Evolutionary conservation across 345 rosid genomes (phyloP).

Genomic region (Gossypium longicalyx): DNA sequence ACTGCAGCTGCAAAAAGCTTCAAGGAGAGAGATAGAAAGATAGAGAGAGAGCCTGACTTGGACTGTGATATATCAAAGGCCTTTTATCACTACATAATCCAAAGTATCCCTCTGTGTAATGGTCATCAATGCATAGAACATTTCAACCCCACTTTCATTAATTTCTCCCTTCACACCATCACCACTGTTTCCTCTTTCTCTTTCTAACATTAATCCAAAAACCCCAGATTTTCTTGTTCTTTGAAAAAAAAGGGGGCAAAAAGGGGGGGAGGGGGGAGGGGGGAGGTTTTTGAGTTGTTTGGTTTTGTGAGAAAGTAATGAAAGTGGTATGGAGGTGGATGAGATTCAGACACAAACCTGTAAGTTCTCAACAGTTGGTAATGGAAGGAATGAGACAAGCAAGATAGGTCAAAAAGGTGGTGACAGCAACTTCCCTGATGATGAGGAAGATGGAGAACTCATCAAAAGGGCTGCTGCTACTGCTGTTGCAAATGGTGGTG

Average conservation of each 20-base stretch:
- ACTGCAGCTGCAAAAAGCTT: slow-evolving; percentile 53
- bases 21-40: slow-evolving; percentile 29
- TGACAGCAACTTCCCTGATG: slow-evolving; percentile 41
- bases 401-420: slow-evolving; percentile 30
- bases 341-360: slow-evolving; percentile 58
- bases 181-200: slow-evolving; percentile 19
- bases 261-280: neutral
- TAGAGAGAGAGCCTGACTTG: slow-evolving; percentile 60
- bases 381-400: slow-evolving; percentile 37
- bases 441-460: slow-evolving; percentile 48
- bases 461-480: slow-evolving; percentile 33
- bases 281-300: slow-evolving; percentile 17
- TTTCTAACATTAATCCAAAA: neutral
- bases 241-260: neutral
- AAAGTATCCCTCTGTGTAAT: slow-evolving; percentile 40
- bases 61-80: slow-evolving; percentile 63
- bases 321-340: slow-evolving; percentile 81
- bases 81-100: slow-evolving; percentile 36
- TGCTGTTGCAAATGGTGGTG: slow-evolving; percentile 6
- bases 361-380: slow-evolving; percentile 55
- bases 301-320: slow-evolving; percentile 50
- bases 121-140: slow-evolving; percentile 61
- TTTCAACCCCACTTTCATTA: slow-evolving; percentile 38
- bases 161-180: slow-evolving; percentile 21
- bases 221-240: neutral